Evolutionary conservation across 495 filamentous ascomycete genomes (phyloP).

Genomic region (Lindgomyces ingoldianus): DNA sequence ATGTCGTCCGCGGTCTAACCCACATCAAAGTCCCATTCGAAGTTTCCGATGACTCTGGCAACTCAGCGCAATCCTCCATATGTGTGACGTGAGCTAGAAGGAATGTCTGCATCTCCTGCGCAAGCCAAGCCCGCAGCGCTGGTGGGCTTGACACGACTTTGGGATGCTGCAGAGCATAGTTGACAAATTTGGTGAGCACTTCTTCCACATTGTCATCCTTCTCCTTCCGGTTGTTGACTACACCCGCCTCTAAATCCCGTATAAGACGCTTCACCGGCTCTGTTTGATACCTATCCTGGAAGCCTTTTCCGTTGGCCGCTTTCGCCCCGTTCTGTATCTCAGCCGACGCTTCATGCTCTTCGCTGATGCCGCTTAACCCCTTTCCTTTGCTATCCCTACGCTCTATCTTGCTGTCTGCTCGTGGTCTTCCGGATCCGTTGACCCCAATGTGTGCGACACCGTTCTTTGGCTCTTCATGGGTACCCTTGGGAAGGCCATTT

Average conservation of each 20-base stretch:
- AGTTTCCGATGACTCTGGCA: background rate
- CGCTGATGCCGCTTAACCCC: no score
- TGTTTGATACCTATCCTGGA: no score
- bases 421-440: no score
- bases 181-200: slow-evolving; percentile 21
- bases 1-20: slow-evolving; percentile 21
- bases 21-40: slow-evolving; percentile 9
- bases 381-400: no score
- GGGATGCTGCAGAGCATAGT: slow-evolving; percentile 21
- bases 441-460: no score
- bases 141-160: slow-evolving; percentile 24
- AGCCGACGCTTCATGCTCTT: no score
- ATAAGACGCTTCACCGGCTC: no score
- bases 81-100: slow-evolving; percentile 29
- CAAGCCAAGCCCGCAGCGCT: slow-evolving; percentile 14
- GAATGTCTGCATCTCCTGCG: slow-evolving; percentile 21
- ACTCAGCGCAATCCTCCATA: slow-evolving; percentile 17
- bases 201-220: background rate
- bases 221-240: background rate
- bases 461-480: no score
- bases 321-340: no score
- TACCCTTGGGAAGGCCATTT: no score
- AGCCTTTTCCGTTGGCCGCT: no score
- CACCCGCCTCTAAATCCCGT: background rate
- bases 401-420: no score